Conservation (phyloP, 441 rosid genomes). For the Lepidium campestre region DNA sequence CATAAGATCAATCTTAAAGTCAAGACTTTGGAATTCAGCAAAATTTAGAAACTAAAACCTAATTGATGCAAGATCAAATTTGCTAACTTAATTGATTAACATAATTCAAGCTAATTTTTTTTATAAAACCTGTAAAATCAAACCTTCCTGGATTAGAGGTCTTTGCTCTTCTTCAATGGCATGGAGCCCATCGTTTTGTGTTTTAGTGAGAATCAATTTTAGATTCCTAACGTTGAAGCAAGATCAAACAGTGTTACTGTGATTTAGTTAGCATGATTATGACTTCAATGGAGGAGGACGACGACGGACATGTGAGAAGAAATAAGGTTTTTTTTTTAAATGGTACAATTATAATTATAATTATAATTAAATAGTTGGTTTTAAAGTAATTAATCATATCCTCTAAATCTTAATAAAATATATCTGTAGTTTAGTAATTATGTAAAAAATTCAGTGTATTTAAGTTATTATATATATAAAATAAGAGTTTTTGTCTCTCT, state of each 20-base stretch:
- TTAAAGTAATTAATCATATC: no score
- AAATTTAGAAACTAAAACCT: not conserved
- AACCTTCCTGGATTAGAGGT: constrained; percentile 32
- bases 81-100: not conserved
- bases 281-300: no score
- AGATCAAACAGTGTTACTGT: constrained; percentile 52
- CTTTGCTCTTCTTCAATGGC: constrained; percentile 25
- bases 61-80: not conserved
- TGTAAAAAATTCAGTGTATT: no score
- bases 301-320: no score
- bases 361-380: no score
- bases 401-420: no score
- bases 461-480: no score
- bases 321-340: no score
- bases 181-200: constrained; percentile 28
- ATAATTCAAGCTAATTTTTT: not conserved
- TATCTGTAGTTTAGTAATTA: no score
- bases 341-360: no score
- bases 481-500: no score
- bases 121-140: constrained; percentile 20
- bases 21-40: not conserved
- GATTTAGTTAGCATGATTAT: constrained; percentile 52
- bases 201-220: not conserved
- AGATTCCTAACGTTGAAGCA: constrained; percentile 12
- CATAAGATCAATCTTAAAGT: not conserved